Evolutionary conservation across 371 early-diverging fungal species (phyloP).

Genomic region (Saksenaea vasiformis): DNA sequence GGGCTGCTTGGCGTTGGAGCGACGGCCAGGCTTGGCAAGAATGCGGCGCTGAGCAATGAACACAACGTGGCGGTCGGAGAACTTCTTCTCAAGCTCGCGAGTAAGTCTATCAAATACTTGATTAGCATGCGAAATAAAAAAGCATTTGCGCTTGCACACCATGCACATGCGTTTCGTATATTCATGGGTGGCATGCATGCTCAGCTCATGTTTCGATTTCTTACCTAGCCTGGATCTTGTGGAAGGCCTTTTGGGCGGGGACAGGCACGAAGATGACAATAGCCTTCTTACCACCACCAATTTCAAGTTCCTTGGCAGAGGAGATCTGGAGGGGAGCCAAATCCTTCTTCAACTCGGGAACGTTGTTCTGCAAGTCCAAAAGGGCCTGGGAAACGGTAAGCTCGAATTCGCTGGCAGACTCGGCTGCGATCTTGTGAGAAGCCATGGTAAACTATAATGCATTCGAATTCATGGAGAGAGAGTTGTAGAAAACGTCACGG

Average conservation of each 20-base stretch:
- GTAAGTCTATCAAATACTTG: constrained; percentile 58
- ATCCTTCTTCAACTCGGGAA: constrained; percentile 94
- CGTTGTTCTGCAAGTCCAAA: constrained; percentile 92
- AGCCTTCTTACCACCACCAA: constrained; percentile 94
- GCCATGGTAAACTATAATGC: constrained; percentile 38
- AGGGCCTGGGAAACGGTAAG: constrained; percentile 95
- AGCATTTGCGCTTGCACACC: neutral
- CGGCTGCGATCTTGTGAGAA: constrained; percentile 74
- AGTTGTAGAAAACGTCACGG: neutral
- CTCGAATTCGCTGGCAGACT: constrained; percentile 88
- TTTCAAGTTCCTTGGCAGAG: constrained; percentile 95
- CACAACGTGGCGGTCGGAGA: constrained; percentile 97
- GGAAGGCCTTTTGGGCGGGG: constrained; percentile 88
- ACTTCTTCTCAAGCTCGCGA: constrained; percentile 99
- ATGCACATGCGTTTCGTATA: neutral
- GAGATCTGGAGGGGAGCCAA: constrained; percentile 91
- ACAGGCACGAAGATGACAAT: constrained; percentile 97
- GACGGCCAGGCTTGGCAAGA: constrained; percentile 88
- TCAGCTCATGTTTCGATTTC: too few species aligned
- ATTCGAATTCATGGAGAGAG: neutral
- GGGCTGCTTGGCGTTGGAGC: constrained; percentile 84
- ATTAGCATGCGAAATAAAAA: neutral
- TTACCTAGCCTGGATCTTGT: constrained; percentile 90
- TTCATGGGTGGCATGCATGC: too few species aligned
- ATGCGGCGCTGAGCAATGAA: constrained; percentile 94